These are phyloP conservation scores for Tuctoria greenei DNA, from an alignment of 176 grass and related monocot genomes.

Conservation along the genomic window DNA sequence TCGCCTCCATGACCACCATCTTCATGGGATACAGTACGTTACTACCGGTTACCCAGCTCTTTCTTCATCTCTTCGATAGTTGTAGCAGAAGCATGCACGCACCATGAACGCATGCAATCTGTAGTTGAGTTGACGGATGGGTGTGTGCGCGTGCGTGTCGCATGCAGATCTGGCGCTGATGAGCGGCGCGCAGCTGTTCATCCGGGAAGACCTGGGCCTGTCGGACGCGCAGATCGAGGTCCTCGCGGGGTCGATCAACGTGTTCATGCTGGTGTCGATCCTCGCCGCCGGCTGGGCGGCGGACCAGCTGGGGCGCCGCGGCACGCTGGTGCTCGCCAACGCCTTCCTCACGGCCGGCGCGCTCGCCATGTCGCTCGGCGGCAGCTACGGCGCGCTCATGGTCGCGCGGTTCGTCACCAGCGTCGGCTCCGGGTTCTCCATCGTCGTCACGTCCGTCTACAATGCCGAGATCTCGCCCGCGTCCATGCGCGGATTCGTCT, in stretches of 20 bases:
- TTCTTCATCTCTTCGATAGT: too few relatives aligned
- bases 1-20: constrained; percentile 50
- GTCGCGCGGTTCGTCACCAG: constrained; percentile 44
- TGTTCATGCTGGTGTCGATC: constrained; percentile 39
- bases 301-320: constrained; percentile 31
- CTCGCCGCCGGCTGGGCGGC: constrained; percentile 44
- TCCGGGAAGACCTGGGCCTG: constrained; percentile 42
- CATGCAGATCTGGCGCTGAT: constrained; percentile 47
- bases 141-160: too few relatives aligned
- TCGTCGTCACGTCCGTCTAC: constrained; percentile 41
- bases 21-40: constrained; percentile 46
- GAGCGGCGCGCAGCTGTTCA: constrained; percentile 64
- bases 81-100: too few relatives aligned
- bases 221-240: constrained; percentile 45
- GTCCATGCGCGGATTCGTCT: constrained; percentile 33
- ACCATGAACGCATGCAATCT: too few relatives aligned
- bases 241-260: constrained; percentile 41
- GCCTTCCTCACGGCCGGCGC: constrained; percentile 45
- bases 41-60: too few relatives aligned
- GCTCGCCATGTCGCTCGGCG: constrained; percentile 40
- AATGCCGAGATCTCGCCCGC: constrained; percentile 52
- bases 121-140: too few relatives aligned
- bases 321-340: constrained; percentile 40
- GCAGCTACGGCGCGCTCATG: constrained; percentile 40
- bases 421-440: constrained; percentile 35